Percentiles rank a stretch among this genome's conserved stretches.
phyloP scores from a whole-genome alignment of 75 land plant species.

The Pinus tabuliformis region DNA sequence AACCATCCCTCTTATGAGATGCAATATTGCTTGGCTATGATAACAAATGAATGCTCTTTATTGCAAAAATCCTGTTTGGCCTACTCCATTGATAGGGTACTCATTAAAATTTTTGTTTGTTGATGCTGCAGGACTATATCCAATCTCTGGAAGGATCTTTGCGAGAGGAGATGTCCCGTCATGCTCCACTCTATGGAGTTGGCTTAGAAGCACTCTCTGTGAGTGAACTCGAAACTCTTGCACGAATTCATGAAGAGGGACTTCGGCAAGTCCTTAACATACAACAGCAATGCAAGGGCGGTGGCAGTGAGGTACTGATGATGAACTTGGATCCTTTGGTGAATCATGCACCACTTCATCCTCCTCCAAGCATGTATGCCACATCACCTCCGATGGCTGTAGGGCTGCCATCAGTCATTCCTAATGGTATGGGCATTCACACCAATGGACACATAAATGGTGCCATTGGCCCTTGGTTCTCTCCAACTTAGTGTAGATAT shows the following conservation, averaged over 20 bases:
- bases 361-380: conserved; percentile 53
- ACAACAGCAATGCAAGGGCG: conserved; percentile 62
- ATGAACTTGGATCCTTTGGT: conserved; percentile 42
- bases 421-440: conserved; percentile 71
- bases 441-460: conserved; percentile 86
- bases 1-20: neutral
- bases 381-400: conserved; percentile 54
- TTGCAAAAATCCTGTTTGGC: neutral
- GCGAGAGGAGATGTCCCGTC: conserved; percentile 93
- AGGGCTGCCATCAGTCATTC: conserved; percentile 58
- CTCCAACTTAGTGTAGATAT: conserved; percentile 28
- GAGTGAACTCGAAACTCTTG: conserved; percentile 86
- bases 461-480: conserved; percentile 79
- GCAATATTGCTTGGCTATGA: neutral
- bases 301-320: conserved; percentile 22
- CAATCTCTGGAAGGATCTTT: conserved; percentile 62
- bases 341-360: conserved; percentile 47
- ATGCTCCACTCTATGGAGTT: conserved; percentile 97
- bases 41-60: neutral
- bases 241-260: conserved; percentile 94
- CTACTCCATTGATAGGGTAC: neutral
- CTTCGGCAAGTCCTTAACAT: conserved; percentile 72
- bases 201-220: conserved; percentile 85
- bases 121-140: conserved; percentile 70
- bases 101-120: neutral